These are phyloP conservation scores for Wickerhamomyces sp. DNA, from an alignment of 1,139 yeast species.

Conservation along the genomic window DNA sequence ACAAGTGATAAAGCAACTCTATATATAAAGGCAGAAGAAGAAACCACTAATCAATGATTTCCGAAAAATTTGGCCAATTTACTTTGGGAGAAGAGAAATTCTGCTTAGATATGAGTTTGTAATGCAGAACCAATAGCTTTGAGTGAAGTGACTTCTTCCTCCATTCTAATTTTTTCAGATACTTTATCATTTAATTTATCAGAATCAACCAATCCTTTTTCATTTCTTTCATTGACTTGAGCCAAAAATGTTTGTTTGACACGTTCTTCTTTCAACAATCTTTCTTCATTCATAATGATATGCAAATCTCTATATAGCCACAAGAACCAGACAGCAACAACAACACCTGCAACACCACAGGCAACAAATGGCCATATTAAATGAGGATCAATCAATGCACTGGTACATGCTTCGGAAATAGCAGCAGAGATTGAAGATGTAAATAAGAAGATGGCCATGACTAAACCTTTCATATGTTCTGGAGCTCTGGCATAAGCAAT, in stretches of 20 bases:
- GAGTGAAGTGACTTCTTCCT: neutral
- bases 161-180: neutral
- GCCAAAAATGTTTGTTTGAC: neutral
- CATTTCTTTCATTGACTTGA: neutral
- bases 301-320: slow-evolving; percentile 50
- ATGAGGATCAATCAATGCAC: slow-evolving; percentile 50
- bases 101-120: neutral
- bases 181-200: neutral
- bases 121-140: neutral
- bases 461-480: slow-evolving; percentile 60
- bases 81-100: too few species aligned
- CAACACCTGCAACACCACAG: slow-evolving; percentile 41
- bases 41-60: too few species aligned
- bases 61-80: too few species aligned
- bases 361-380: slow-evolving; percentile 53
- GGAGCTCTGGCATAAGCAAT: slow-evolving; percentile 70
- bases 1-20: too few species aligned
- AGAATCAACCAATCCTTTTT: neutral
- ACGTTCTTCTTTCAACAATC: slow-evolving; percentile 9
- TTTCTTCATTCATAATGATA: slow-evolving; percentile 43
- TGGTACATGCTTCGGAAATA: slow-evolving; percentile 48
- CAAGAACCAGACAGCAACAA: slow-evolving; percentile 40
- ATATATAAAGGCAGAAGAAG: too few species aligned
- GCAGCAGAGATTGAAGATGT: slow-evolving; percentile 60
- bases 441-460: slow-evolving; percentile 60